Percentiles rank a stretch among this genome's conserved stretches.
phyloP scores from a whole-genome alignment of 2,329 filamentous ascomycete genomes.

The Grosmannia penicillata region DNA sequence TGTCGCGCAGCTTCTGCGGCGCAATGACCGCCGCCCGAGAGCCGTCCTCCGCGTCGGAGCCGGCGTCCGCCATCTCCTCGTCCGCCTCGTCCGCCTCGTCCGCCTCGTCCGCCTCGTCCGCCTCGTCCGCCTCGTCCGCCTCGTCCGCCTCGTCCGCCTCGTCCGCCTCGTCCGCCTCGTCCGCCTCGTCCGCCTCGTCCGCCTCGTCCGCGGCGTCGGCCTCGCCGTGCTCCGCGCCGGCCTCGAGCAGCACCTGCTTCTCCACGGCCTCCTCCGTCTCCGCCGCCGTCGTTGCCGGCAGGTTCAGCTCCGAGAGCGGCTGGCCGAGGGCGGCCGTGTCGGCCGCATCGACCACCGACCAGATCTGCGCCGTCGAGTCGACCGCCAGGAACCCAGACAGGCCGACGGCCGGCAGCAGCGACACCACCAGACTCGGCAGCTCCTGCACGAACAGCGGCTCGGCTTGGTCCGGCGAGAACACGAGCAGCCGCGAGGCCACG shows the following conservation, averaged over 20 bases:
- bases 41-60: constrained; percentile 19
- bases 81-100: constrained; percentile 18
- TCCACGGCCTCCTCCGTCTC: constrained; percentile 27
- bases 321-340: constrained; percentile 38
- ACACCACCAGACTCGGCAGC: constrained; percentile 45
- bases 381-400: constrained; percentile 61
- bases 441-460: constrained; percentile 43
- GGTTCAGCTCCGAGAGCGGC: constrained; percentile 37
- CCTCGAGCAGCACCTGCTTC: constrained; percentile 16
- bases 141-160: constrained; percentile 4
- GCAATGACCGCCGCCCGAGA: constrained; percentile 46
- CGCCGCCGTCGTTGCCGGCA: constrained; percentile 22
- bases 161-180: constrained; percentile 17
- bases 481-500: constrained; percentile 39
- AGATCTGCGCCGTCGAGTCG: constrained; percentile 62
- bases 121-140: constrained; percentile 21
- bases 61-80: constrained; percentile 16
- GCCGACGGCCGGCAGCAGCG: constrained; percentile 47
- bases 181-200: constrained; percentile 14
- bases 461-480: constrained; percentile 47
- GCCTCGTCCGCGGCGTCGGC: too few species aligned
- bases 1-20: constrained; percentile 50
- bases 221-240: constrained; percentile 20
- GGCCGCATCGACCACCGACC: constrained; percentile 44
- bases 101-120: constrained; percentile 17